Evolutionary conservation across 768 basidiomycete species (phyloP).

Genomic region (Candolleomyces efflorescens): DNA sequence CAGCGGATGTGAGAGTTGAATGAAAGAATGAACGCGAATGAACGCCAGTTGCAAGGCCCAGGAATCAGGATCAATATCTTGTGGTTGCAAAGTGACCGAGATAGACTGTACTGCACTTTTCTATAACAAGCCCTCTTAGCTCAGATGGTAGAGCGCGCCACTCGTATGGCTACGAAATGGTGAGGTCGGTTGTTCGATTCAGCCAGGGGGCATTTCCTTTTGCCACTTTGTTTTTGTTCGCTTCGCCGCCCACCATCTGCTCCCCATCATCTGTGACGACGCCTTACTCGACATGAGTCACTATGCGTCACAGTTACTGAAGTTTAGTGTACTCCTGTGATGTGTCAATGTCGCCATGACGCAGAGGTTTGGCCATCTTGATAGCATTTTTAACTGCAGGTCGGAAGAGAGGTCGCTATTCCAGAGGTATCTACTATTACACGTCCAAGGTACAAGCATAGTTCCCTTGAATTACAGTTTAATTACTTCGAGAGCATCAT

Average conservation of each 20-base stretch:
- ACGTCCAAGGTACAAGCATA: not conserved
- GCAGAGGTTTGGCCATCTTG: too few species aligned
- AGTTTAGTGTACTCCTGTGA: too few species aligned
- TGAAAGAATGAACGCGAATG: too few species aligned
- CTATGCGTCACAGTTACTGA: too few species aligned
- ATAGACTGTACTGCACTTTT: not conserved
- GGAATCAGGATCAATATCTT: too few species aligned
- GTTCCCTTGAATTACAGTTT: not conserved
- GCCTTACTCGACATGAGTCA: too few species aligned
- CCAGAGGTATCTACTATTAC: not conserved
- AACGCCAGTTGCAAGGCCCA: too few species aligned
- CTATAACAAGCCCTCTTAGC: conserved; percentile 23
- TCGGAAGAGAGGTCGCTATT: not conserved
- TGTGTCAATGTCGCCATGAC: too few species aligned
- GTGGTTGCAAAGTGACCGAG: too few species aligned
- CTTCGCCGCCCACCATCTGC: too few species aligned
- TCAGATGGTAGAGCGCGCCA: conserved; percentile 37
- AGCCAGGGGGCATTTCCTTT: conserved; percentile 14
- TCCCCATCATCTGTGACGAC: not conserved
- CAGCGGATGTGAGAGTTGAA: too few species aligned
- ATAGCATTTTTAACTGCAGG: too few species aligned
- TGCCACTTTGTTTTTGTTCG: not conserved
- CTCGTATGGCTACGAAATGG: conserved; percentile 20
- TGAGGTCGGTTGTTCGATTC: conserved; percentile 18
- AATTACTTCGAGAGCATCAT: conserved; percentile 72